Evolutionary conservation across 208 protist species (phyloP).

Genomic region (Leptomonas seymouri): DNA sequence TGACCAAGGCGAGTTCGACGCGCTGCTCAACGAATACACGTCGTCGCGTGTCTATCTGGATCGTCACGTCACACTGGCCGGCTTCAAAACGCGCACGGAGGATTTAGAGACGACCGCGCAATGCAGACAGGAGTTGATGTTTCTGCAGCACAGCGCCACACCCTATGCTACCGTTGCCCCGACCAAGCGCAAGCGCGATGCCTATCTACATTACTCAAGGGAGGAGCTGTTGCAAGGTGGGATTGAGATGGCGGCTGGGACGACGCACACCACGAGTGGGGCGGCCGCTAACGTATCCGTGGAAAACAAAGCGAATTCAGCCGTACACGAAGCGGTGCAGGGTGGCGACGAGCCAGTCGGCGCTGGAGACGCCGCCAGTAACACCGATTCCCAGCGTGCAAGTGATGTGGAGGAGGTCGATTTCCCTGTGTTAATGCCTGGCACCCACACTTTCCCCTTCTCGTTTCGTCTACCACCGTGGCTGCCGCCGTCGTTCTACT

Average conservation of each 20-base stretch:
- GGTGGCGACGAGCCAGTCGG: slow-evolving; percentile 19
- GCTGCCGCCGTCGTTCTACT: slow-evolving; percentile 73
- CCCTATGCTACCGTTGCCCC: slow-evolving; percentile 52
- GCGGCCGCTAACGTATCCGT: background rate
- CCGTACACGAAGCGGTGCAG: slow-evolving; percentile 10
- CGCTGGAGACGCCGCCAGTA: background rate
- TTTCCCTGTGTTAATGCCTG: slow-evolving; percentile 44
- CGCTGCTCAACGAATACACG: slow-evolving; percentile 57
- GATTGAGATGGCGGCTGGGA: slow-evolving; percentile 19
- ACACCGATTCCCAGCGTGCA: background rate
- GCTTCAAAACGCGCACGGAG: slow-evolving; percentile 37
- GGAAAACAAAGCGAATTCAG: background rate
- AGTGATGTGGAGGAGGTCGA: slow-evolving; percentile 17
- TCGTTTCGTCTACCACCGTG: slow-evolving; percentile 59
- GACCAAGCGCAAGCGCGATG: slow-evolving; percentile 33
- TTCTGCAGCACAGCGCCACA: slow-evolving; percentile 48
- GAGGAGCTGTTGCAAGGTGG: slow-evolving; percentile 24
- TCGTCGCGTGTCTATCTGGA: slow-evolving; percentile 55
- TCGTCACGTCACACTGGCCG: slow-evolving; percentile 59
- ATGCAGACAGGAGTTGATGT: slow-evolving; percentile 51
- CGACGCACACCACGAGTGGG: slow-evolving; percentile 21
- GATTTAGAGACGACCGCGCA: slow-evolving; percentile 51
- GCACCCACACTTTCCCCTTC: slow-evolving; percentile 63
- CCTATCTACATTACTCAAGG: slow-evolving; percentile 26
- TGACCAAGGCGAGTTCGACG: slow-evolving; percentile 67